Evolutionary conservation across 2,329 filamentous ascomycete species (phyloP).

Genomic region (Cladosporium sp.): DNA sequence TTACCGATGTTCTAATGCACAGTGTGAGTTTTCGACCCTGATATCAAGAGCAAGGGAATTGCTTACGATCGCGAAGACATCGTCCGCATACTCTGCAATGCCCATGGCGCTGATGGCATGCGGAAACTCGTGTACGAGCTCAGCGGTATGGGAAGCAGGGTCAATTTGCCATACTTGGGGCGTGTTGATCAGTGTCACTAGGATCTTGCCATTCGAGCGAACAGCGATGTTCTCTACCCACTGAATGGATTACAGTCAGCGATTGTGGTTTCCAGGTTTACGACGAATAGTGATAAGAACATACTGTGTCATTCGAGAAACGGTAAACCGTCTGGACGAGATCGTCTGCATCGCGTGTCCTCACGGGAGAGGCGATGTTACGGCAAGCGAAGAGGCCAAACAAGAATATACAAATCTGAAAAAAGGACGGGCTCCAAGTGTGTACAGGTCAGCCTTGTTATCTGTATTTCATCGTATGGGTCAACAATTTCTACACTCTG

Average conservation of each 20-base stretch:
- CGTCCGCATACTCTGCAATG: constrained; percentile 23
- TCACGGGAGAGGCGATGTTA: not conserved
- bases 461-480: too few species aligned
- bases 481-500: too few species aligned
- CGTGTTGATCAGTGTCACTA: constrained; percentile 35
- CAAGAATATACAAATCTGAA: not conserved
- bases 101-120: constrained; percentile 21
- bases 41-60: not conserved
- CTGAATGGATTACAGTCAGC: not conserved
- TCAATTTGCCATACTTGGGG: constrained; percentile 28
- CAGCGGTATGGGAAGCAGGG: constrained; percentile 16
- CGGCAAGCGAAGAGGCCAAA: not conserved
- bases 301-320: not conserved
- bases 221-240: constrained; percentile 42
- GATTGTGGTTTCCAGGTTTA: not conserved
- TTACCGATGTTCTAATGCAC: constrained; percentile 20
- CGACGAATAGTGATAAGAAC: not conserved
- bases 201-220: constrained; percentile 37
- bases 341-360: not conserved
- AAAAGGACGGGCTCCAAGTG: not conserved
- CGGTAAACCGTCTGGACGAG: not conserved
- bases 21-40: not conserved
- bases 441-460: too few species aligned
- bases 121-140: constrained; percentile 24
- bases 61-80: constrained; percentile 23